A percentile compares a stretch with the other conserved stretches of the same genome.
These are phyloP conservation scores for Areca catechu DNA, from an alignment of 176 grass and related monocot genomes.

Conservation along the genomic window DNA sequence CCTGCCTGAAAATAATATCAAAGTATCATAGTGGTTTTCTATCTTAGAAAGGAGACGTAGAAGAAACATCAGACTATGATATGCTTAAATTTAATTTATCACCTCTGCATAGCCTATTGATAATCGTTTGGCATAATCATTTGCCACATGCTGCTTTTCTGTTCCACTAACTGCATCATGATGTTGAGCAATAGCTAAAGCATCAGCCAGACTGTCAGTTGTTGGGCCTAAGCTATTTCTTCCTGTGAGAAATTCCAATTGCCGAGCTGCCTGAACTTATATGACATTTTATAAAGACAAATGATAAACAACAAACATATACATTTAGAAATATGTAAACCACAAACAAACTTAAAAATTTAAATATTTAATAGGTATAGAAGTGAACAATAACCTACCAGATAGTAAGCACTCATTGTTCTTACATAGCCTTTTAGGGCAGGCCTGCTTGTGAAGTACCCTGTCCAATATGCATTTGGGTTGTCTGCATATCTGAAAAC, in stretches of 20 bases:
- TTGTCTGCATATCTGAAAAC: constrained; percentile 84
- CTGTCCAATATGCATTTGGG: constrained; percentile 91
- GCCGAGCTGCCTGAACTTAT: constrained; percentile 59
- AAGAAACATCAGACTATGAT: too few relatives aligned
- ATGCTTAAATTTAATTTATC: neutral
- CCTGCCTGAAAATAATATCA: constrained; percentile 45
- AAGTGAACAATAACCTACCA: constrained; percentile 28
- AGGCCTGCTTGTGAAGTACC: constrained; percentile 97
- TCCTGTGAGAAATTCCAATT: constrained; percentile 77
- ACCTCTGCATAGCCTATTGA: constrained; percentile 86
- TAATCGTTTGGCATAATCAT: constrained; percentile 97
- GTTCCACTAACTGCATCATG: constrained; percentile 97
- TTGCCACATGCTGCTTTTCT: constrained; percentile 93
- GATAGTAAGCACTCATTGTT: constrained; percentile 81
- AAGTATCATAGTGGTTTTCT: neutral
- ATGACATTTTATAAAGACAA: neutral
- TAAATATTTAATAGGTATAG: too few relatives aligned
- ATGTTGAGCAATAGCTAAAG: constrained; percentile 78
- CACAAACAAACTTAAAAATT: neutral
- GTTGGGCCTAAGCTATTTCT: constrained; percentile 35
- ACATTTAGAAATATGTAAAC: neutral
- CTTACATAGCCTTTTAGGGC: constrained; percentile 76
- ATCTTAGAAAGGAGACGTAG: neutral
- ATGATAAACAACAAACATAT: neutral
- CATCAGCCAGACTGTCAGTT: constrained; percentile 72